Evolutionary conservation across 1,284 basidiomycete species (phyloP), one percentile per base, ranked within the genome.

Genomic region (Cystobasidium slooffiae): DNA sequence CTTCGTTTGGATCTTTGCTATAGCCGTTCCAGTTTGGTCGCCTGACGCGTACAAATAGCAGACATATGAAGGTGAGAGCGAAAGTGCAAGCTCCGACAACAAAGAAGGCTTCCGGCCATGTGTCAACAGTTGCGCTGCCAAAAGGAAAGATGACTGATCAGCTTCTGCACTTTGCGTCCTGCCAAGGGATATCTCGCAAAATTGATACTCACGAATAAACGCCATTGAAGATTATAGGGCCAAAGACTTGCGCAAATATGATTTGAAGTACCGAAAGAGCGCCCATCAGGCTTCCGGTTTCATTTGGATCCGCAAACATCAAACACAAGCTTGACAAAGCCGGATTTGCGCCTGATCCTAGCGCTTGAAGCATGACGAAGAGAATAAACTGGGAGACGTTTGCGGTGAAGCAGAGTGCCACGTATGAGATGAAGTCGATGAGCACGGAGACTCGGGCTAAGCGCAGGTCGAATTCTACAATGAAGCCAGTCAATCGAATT

Each of bases 341-440:
- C 16, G 70, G 70, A 59, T 73, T 73, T 18, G 70, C 70, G 5
- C 70, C 70, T 31, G 70, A 65, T 55, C 62, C 70, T 22, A 73
- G 31, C 6, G 56, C 58, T 53, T 66, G 62, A 7, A 62, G 44
- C 37, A 73, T 62, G 8, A 73, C 70, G 63, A 59, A 73, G 12
- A 66, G 18, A 24, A 65, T 65, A 22, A 73, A 73, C 8, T 73
- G 63, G 7, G 62, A 47, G 24, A 37, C 62, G 18, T 22, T 59
- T 44, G 39, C 24, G 9, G 51, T 73, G 53, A 73, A 73, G 52
- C 51, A 55, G n/a, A 73, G 62, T 24, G 44, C 70, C 20, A 51
- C 44, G 53, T 73, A 73, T 20, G 59, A 65, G 37, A 53, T 51
- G 18, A 73, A 44, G 22, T 73, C 70, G 52, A 73, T 44, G 22